phyloP scores from a whole-genome alignment of 176 grass and related monocot species.

The Phragmites australis region DNA sequence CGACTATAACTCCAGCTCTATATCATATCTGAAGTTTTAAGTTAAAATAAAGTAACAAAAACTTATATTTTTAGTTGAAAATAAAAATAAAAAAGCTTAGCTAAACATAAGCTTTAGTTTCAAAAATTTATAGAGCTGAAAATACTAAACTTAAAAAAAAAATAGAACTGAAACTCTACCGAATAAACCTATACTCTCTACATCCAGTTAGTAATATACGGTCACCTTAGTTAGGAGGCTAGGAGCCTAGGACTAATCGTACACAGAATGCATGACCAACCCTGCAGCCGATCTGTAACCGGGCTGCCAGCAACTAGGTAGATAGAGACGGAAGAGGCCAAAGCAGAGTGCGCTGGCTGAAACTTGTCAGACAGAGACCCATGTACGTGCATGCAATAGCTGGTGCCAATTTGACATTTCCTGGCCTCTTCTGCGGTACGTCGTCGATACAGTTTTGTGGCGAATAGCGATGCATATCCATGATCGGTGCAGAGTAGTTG shows the following conservation, averaged over 20 bases:
- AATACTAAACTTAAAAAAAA: no score
- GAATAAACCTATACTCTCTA: no score
- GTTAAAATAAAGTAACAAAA: no score
- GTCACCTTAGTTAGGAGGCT: not conserved
- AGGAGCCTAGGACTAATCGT: not conserved
- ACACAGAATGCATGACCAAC: not conserved
- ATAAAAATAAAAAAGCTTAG: no score
- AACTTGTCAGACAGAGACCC: not conserved
- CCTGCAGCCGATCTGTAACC: not conserved
- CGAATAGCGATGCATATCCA: not conserved
- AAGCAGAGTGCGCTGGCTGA: conserved; percentile 10
- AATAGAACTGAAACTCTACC: no score
- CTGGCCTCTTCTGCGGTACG: not conserved
- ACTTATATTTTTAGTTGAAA: no score
- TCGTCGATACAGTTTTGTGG: no score
- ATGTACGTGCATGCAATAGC: not conserved
- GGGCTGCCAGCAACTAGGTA: not conserved
- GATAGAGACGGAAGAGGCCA: not conserved
- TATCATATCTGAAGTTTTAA: no score
- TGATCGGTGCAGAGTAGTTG: not conserved
- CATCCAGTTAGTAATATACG: not conserved
- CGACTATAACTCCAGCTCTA: no score
- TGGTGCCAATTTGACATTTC: not conserved
- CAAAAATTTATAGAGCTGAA: no score
- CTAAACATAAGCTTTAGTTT: no score